Conservation (phyloP, 116 monocot genomes). For the Posidonia oceanica region DNA sequence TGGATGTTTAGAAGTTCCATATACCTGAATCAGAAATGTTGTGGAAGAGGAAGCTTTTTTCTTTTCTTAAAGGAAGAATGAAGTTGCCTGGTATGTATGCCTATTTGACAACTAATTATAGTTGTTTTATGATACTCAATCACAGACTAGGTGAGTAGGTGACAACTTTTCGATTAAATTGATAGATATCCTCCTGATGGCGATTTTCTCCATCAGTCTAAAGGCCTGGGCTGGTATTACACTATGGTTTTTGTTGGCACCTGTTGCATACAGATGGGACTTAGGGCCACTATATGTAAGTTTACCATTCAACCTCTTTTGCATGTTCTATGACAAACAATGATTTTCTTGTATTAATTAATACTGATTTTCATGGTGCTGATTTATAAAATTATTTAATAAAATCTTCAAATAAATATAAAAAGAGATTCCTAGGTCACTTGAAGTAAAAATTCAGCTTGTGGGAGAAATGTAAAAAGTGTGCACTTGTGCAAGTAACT, state of each 20-base stretch:
- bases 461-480: too few species aligned
- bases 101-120: neutral
- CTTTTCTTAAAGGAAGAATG: conserved; percentile 65
- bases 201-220: conserved; percentile 71
- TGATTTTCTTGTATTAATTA: neutral
- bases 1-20: conserved; percentile 44
- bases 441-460: too few species aligned
- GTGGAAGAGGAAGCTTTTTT: conserved; percentile 61
- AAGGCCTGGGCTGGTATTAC: conserved; percentile 65
- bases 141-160: neutral
- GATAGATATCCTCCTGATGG: conserved; percentile 84
- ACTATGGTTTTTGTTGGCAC: conserved; percentile 84
- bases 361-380: neutral
- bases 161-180: conserved; percentile 21
- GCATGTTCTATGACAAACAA: neutral
- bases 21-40: conserved; percentile 58
- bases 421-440: too few species aligned
- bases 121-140: neutral
- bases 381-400: neutral
- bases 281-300: conserved; percentile 90
- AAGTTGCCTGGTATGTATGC: conserved; percentile 62
- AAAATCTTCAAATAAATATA: too few species aligned
- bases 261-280: conserved; percentile 71
- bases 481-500: too few species aligned
- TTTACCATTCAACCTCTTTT: neutral